Conservation (phyloP, 177 flowering plant species). For the Vitis hybrid region DNA sequence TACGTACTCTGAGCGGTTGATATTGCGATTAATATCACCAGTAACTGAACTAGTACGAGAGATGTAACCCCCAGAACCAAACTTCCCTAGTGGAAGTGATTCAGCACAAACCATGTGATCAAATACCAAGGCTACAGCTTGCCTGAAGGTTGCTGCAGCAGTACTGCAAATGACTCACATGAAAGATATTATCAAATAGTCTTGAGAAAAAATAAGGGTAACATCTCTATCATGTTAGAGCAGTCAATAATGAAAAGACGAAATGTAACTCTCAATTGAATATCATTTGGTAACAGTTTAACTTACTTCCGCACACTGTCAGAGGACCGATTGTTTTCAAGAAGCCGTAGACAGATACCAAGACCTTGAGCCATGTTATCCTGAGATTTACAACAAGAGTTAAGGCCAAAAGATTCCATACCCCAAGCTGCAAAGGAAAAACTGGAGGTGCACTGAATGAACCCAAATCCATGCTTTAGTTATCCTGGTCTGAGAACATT, state of each 20-base stretch:
- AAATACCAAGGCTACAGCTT: slow-evolving; percentile 94
- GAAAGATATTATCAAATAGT: not conserved
- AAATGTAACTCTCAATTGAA: not conserved
- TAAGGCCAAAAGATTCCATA: slow-evolving; percentile 5
- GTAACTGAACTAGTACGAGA: slow-evolving; percentile 72
- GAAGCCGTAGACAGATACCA: slow-evolving; percentile 86
- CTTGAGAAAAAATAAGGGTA: not conserved
- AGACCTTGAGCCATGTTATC: slow-evolving; percentile 87
- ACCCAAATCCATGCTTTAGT: no score
- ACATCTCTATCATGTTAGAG: not conserved
- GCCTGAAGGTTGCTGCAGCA: slow-evolving; percentile 99
- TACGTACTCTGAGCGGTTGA: slow-evolving; percentile 75
- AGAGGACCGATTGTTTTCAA: slow-evolving; percentile 81
- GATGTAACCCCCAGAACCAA: slow-evolving; percentile 59
- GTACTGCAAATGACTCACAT: slow-evolving; percentile 55
- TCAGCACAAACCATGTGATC: slow-evolving; percentile 80
- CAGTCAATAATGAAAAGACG: not conserved
- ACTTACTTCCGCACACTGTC: slow-evolving; percentile 95
- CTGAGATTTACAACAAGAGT: slow-evolving; percentile 38
- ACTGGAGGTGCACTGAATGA: not conserved
- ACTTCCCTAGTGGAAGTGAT: slow-evolving; percentile 76
- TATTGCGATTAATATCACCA: slow-evolving; percentile 78
- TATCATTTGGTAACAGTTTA: not conserved
- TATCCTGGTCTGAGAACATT: no score
- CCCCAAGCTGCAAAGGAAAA: not conserved